Evolutionary conservation across 306 rosid species (phyloP).

Genomic region (Trifolium dubium): DNA sequence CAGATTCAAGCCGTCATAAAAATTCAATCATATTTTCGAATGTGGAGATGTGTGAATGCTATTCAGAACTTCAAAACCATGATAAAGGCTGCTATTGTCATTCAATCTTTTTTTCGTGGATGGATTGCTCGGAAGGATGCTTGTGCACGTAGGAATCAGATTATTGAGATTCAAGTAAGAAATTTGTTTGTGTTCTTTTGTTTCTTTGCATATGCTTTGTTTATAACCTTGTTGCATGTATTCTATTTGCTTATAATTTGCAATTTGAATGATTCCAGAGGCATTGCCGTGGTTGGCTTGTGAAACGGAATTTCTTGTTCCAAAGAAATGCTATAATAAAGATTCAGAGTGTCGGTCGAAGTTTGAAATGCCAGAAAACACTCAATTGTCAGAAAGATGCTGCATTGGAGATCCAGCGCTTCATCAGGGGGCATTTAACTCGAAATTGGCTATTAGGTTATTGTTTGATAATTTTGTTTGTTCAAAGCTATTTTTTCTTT

Average conservation of each 20-base stretch:
- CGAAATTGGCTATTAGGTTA: conserved; percentile 74
- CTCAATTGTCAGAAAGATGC: conserved; percentile 57
- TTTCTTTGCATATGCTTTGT: conserved; percentile 26
- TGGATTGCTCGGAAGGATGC: conserved; percentile 68
- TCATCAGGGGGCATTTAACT: conserved; percentile 68
- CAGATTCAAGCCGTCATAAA: conserved; percentile 60
- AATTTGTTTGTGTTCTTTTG: conserved; percentile 11
- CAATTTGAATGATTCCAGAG: conserved; percentile 56
- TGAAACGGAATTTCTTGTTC: conserved; percentile 53
- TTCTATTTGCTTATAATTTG: conserved; percentile 3
- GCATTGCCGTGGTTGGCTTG: conserved; percentile 71
- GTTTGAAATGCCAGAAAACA: conserved; percentile 52
- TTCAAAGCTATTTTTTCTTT: conserved; percentile 4
- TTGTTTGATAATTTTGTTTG: conserved; percentile 11
- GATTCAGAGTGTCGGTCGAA: conserved; percentile 62
- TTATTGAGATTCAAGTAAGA: conserved; percentile 79
- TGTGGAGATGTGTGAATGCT: conserved; percentile 65
- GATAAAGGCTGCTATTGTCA: conserved; percentile 53
- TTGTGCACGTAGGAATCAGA: conserved; percentile 50
- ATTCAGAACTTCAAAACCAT: conserved; percentile 53
- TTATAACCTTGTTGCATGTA: neutral
- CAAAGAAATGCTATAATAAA: conserved; percentile 61
- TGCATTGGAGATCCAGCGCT: conserved; percentile 66
- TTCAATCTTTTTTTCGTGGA: conserved; percentile 75
- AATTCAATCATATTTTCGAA: conserved; percentile 71